Base-by-base conservation (phyloP, 2,329 filamentous ascomycete species). In the Bipolaris bicolor region DNA sequence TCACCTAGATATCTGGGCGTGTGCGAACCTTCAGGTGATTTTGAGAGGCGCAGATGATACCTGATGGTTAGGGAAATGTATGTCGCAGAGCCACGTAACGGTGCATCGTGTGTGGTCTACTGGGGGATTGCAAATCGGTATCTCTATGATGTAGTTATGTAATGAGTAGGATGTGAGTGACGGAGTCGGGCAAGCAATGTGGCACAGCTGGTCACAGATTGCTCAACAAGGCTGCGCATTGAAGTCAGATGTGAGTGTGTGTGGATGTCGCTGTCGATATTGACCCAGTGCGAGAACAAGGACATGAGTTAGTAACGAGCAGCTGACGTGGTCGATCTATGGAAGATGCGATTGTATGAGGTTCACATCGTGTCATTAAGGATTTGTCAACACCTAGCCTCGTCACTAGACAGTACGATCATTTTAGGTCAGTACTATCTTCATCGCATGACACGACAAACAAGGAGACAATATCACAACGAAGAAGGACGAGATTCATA, bases 391-490 rank as follows among this genome's bases (percentile, higher is more conserved):
- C 9, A 3, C 3, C 7, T 7, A 39, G 16, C n/a, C 3, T 39
- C 22, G 10, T 13, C 15, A 36, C 45, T 20, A 22, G 31, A 20
- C 39, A 15, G 26, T 20, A 13, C 1, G 7, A 29, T 7, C 22
- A 40, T 18, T 20, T 29, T 7, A 26, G 10, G n/a, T 41, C 20
- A 49, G n/a, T 39, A n/a, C 24, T 15, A 37, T 37, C 4, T 37
- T 34, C 45, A 34, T 33, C 13, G 36, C 15, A 22, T 22, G 22
- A 10, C 40, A 43, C 16, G 13, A 10, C 34, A 18, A 39, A 34
- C 34, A 48, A 18, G n/a, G 20, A 18, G 5, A 39, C 16, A 33
- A 29, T 53, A 52, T 55, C 56, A 58, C 56, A 18, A 13, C n/a
- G 7, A 16, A 29, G 31, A 48, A 37, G 10, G 15, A 13, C 45